phyloP scores from a whole-genome alignment of 805 yeast species.

The Candida silvatica region DNA sequence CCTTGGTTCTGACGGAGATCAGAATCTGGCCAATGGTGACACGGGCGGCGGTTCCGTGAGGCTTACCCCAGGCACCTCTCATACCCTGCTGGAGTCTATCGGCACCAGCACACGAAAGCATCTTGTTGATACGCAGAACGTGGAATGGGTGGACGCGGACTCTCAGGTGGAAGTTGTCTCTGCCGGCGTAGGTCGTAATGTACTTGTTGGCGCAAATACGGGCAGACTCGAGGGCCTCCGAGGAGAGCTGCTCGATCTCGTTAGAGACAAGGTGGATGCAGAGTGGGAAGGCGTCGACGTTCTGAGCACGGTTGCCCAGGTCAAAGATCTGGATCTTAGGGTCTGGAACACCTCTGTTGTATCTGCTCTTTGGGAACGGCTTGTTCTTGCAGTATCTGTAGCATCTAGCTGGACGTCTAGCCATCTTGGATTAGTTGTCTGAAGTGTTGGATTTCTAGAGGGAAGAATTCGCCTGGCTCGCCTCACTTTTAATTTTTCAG shows the following conservation, averaged over 20 bases:
- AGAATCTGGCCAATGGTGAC: slow-evolving; percentile 98
- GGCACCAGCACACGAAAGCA: slow-evolving; percentile 99
- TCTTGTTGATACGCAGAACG: slow-evolving; percentile 99
- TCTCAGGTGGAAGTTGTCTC: slow-evolving; percentile 99
- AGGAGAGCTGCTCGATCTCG: slow-evolving; percentile 98
- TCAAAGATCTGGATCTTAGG: slow-evolving; percentile 98
- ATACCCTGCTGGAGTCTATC: slow-evolving; percentile 99
- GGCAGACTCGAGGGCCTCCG: slow-evolving; percentile 99
- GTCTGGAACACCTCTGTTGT: slow-evolving; percentile 99
- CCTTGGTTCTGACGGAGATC: slow-evolving; percentile 97
- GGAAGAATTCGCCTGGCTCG: too few relatives aligned
- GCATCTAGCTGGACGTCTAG: slow-evolving; percentile 99
- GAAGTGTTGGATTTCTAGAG: too few relatives aligned
- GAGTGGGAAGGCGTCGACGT: slow-evolving; percentile 98
- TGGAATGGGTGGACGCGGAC: slow-evolving; percentile 99
- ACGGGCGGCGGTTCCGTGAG: slow-evolving; percentile 99
- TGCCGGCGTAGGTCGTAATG: slow-evolving; percentile 95
- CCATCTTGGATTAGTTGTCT: slow-evolving; percentile 64
- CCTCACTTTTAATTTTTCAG: too few relatives aligned
- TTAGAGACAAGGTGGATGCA: slow-evolving; percentile 99
- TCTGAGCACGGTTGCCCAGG: slow-evolving; percentile 99
- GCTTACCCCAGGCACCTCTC: slow-evolving; percentile 99
- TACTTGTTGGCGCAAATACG: slow-evolving; percentile 99
- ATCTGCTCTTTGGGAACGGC: slow-evolving; percentile 99
- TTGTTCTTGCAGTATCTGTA: slow-evolving; percentile 99